Evolutionary conservation across 2,329 filamentous ascomycete genomes (phyloP).

Genomic region (Fusarium austroafricanum): DNA sequence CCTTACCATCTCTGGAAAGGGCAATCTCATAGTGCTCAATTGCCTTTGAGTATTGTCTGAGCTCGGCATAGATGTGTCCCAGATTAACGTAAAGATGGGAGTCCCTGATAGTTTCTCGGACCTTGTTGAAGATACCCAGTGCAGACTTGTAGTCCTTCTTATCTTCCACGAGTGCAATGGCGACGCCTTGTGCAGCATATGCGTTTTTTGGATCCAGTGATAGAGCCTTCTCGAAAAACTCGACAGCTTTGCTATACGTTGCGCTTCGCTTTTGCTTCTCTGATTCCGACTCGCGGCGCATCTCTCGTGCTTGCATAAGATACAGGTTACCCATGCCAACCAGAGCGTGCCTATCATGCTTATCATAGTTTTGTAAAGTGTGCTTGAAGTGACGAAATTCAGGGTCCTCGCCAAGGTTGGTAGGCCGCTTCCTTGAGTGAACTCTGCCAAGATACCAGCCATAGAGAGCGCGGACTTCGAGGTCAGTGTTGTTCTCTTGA

Average conservation of each 20-base stretch:
- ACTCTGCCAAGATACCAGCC: slow-evolving; percentile 93
- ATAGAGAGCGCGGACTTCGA: slow-evolving; percentile 92
- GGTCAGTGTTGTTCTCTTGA: slow-evolving; percentile 82
- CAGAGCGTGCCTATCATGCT: slow-evolving; percentile 96
- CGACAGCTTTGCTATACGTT: slow-evolving; percentile 90
- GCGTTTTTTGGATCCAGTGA: slow-evolving; percentile 96
- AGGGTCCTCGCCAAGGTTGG: slow-evolving; percentile 86
- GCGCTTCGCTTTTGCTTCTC: slow-evolving; percentile 92
- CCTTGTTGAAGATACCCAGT: slow-evolving; percentile 87
- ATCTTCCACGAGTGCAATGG: slow-evolving; percentile 93
- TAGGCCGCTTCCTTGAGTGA: slow-evolving; percentile 80
- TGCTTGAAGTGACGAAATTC: slow-evolving; percentile 97
- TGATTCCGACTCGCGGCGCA: slow-evolving; percentile 88
- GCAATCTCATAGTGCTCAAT: slow-evolving; percentile 96
- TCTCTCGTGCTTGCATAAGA: slow-evolving; percentile 87
- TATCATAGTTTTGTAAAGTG: slow-evolving; percentile 92
- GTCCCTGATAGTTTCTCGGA: slow-evolving; percentile 90
- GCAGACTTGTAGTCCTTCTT: slow-evolving; percentile 88
- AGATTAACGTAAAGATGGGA: slow-evolving; percentile 91
- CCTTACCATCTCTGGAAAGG: slow-evolving; percentile 79
- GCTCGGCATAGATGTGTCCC: slow-evolving; percentile 90
- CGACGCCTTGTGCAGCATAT: slow-evolving; percentile 94
- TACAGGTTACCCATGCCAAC: slow-evolving; percentile 98
- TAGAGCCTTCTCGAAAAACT: slow-evolving; percentile 98
- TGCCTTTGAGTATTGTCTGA: slow-evolving; percentile 89